These are phyloP conservation scores for Aspergillus steynii DNA, from an alignment of 495 filamentous ascomycete genomes.

Conservation along the genomic window DNA sequence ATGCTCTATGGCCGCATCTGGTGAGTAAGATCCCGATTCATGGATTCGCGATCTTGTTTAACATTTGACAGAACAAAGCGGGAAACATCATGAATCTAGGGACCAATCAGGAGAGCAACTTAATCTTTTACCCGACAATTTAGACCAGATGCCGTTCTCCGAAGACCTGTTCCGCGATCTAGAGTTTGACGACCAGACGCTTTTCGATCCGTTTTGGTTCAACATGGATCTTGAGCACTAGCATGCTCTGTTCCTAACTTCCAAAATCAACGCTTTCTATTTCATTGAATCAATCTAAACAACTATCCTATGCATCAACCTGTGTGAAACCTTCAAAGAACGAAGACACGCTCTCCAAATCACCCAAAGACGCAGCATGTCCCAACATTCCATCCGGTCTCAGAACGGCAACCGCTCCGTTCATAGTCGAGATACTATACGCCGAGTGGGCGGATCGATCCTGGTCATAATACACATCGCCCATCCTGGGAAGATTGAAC, in stretches of 20 bases:
- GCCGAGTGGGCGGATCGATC: conserved; percentile 12
- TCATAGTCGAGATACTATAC: conserved; percentile 9
- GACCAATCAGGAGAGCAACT: too few relatives aligned
- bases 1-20: too few relatives aligned
- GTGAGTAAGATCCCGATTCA: too few relatives aligned
- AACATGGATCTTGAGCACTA: background rate
- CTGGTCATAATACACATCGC: conserved; percentile 8
- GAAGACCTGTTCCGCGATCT: conserved; percentile 1
- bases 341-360: background rate
- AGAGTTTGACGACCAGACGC: conserved; percentile 2
- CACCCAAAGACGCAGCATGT: conserved; percentile 5
- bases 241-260: background rate
- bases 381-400: conserved; percentile 9
- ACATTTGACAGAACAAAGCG: too few relatives aligned
- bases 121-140: too few relatives aligned
- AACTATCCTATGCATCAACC: background rate
- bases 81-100: too few relatives aligned
- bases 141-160: background rate
- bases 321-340: background rate
- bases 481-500: conserved; percentile 5
- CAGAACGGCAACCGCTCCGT: conserved; percentile 7
- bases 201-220: conserved; percentile 6
- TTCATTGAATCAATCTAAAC: background rate
- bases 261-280: background rate
- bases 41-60: too few relatives aligned